phyloP scores from a whole-genome alignment of 495 filamentous ascomycete species.

The Penicillium macrosclerotiorum region DNA sequence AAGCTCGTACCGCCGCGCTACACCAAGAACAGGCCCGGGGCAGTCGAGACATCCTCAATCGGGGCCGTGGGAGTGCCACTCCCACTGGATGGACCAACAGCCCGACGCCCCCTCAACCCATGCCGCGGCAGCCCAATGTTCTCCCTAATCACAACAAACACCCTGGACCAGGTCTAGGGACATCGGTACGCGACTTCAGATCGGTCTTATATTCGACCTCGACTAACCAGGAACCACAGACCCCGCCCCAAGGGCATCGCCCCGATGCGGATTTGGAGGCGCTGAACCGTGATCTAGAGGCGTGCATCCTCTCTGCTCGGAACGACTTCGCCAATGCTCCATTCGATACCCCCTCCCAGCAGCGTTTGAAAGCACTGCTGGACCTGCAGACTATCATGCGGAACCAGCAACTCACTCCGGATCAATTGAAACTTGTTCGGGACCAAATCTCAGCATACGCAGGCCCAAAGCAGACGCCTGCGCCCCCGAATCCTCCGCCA shows the following conservation, averaged over 20 bases:
- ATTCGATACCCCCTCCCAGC: conserved; percentile 69
- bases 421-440: conserved; percentile 75
- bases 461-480: conserved; percentile 25
- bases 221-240: conserved; percentile 18
- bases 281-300: conserved; percentile 78
- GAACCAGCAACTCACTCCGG: conserved; percentile 71
- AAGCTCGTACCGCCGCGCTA: conserved; percentile 72
- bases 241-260: conserved; percentile 32
- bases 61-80: conserved; percentile 51
- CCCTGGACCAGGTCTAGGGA: conserved; percentile 36
- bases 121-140: conserved; percentile 37
- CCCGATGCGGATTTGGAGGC: conserved; percentile 55
- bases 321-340: conserved; percentile 70
- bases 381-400: conserved; percentile 81
- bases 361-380: conserved; percentile 78
- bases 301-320: conserved; percentile 66
- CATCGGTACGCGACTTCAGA: conserved; percentile 25
- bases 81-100: conserved; percentile 61
- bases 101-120: conserved; percentile 64
- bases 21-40: conserved; percentile 66
- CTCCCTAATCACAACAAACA: conserved; percentile 22
- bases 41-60: conserved; percentile 61
- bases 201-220: background rate
- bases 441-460: conserved; percentile 74
- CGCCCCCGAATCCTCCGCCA: conserved; percentile 19